phyloP scores from a whole-genome alignment of 345 rosid genomes.

The Punica granatum region DNA sequence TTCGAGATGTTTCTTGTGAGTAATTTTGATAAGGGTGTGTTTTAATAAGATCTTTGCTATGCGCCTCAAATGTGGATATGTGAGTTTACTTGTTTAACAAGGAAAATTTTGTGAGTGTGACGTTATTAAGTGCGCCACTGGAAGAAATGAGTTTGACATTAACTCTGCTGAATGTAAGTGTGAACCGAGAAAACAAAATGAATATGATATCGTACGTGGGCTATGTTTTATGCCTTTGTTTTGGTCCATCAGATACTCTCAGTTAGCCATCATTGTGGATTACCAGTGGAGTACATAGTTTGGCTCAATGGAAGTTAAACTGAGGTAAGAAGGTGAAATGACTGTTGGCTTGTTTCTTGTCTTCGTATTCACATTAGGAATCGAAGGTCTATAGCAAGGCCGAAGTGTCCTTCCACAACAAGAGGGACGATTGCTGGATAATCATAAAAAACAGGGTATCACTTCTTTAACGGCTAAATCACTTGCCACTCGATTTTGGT shows the following conservation, averaged over 20 bases:
- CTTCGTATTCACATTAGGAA: constrained; percentile 9
- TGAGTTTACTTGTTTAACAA: too few species aligned
- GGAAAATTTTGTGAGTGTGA: neutral
- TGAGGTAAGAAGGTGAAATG: neutral
- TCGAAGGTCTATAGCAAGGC: constrained; percentile 38
- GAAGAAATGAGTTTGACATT: neutral
- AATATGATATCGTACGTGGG: neutral
- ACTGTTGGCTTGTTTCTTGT: neutral
- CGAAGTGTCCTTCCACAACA: constrained; percentile 60
- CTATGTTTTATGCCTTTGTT: neutral
- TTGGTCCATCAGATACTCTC: neutral
- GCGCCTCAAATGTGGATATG: neutral
- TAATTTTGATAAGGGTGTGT: neutral
- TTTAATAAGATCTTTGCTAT: too few species aligned
- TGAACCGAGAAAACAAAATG: neutral
- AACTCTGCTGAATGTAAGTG: neutral
- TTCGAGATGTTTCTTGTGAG: neutral
- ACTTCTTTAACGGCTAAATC: neutral
- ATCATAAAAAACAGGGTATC: constrained; percentile 70
- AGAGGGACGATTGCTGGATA: constrained; percentile 85
- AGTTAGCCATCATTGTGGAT: neutral
- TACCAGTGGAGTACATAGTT: neutral
- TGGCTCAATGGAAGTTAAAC: neutral
- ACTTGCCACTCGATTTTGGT: neutral
- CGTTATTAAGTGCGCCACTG: neutral